Conservation (phyloP, 768 basidiomycete genomes). For the Rhizopogon sp. region DNA sequence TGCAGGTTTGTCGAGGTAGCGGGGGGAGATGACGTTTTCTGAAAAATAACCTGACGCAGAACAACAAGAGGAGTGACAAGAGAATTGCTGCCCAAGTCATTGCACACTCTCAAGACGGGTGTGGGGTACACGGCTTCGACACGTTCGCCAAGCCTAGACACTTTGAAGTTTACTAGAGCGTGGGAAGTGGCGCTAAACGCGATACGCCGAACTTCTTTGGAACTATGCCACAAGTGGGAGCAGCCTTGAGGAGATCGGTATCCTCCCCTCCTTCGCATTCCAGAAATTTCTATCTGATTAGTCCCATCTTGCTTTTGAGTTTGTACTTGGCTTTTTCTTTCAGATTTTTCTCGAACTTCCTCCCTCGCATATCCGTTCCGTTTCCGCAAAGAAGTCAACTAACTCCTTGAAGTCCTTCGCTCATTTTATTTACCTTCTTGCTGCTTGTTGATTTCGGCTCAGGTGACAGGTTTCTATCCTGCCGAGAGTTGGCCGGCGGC, state of each 20-base stretch:
- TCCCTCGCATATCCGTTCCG: neutral
- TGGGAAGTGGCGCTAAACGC: neutral
- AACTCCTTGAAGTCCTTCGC: neutral
- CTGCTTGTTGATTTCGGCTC: neutral
- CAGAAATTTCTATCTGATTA: neutral
- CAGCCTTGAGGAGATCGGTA: neutral
- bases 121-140: too few species aligned
- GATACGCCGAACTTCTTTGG: neutral
- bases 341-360: neutral
- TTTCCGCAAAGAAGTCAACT: neutral
- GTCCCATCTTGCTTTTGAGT: neutral
- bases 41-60: neutral
- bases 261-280: neutral
- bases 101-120: too few species aligned
- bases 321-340: neutral
- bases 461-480: neutral
- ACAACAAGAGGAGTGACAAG: neutral
- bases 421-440: neutral
- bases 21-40: neutral
- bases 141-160: too few species aligned
- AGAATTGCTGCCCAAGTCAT: neutral
- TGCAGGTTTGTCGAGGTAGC: constrained; percentile 25
- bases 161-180: neutral
- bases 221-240: neutral
- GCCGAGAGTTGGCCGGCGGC: neutral